These are phyloP conservation scores for Lactarius trivialis DNA, from an alignment of 768 basidiomycete species.

Conservation along the genomic window DNA sequence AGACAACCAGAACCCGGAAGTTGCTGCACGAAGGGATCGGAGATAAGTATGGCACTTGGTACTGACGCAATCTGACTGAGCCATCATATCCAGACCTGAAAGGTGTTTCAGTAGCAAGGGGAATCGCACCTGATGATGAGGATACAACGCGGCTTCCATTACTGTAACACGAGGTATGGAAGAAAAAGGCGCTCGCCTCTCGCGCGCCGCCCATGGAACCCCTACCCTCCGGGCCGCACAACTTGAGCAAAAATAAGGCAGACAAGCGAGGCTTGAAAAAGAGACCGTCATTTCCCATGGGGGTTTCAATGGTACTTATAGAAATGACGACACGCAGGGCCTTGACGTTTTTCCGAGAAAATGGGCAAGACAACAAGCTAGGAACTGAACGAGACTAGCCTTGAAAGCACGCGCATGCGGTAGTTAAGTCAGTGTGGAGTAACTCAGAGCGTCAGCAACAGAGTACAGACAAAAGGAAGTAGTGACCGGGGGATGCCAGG, in stretches of 20 bases:
- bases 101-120: slow-evolving; percentile 21
- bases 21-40: slow-evolving; percentile 27
- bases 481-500: not conserved
- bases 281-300: not conserved
- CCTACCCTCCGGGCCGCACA: slow-evolving; percentile 5
- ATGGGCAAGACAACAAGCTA: not conserved
- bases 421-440: not conserved
- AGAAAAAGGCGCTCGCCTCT: not conserved
- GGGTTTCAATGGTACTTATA: not conserved
- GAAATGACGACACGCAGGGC: not conserved
- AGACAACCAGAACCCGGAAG: slow-evolving; percentile 32
- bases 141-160: not conserved
- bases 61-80: slow-evolving; percentile 16
- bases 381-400: not conserved
- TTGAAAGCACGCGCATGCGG: not conserved
- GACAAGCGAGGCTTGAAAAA: not conserved
- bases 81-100: slow-evolving; percentile 21
- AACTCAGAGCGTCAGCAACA: not conserved
- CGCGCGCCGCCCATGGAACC: not conserved
- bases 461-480: not conserved
- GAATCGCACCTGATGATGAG: not conserved
- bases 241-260: not conserved
- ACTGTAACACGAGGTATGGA: not conserved
- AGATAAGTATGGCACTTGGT: not conserved
- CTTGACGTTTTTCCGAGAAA: not conserved